Conservation (phyloP, 2,329 filamentous ascomycete genomes). For the Diaporthe velutina region DNA sequence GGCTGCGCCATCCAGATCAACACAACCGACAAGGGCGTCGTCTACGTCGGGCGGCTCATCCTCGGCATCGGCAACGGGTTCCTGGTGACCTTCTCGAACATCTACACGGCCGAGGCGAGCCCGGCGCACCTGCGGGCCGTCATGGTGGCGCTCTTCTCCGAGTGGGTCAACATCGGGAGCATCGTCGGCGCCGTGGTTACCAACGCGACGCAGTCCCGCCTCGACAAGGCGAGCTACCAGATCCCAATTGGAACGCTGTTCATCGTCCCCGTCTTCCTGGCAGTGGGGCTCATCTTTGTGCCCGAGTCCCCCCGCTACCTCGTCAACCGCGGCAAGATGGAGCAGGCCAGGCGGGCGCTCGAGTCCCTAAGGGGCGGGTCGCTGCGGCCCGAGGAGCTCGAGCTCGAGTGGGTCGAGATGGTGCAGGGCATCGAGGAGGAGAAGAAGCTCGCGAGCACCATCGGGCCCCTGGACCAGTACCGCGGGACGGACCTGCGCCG, state of each 20-base stretch:
- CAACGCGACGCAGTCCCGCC: slow-evolving; percentile 54
- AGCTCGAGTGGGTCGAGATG: slow-evolving; percentile 56
- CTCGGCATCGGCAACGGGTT: slow-evolving; percentile 59
- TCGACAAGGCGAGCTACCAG: slow-evolving; percentile 56
- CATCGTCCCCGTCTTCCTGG: slow-evolving; percentile 61
- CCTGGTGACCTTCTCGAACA: slow-evolving; percentile 59
- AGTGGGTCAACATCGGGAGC: slow-evolving; percentile 62
- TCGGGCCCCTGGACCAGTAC: slow-evolving; percentile 54
- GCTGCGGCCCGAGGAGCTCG: slow-evolving; percentile 48
- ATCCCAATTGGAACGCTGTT: slow-evolving; percentile 61
- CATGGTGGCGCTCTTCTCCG: slow-evolving; percentile 60
- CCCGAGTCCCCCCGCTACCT: slow-evolving; percentile 61
- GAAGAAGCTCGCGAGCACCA: slow-evolving; percentile 48
- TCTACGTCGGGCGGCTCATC: slow-evolving; percentile 61
- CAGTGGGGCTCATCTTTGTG: slow-evolving; percentile 59
- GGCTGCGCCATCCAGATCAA: slow-evolving; percentile 60
- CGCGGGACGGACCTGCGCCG: slow-evolving; percentile 60
- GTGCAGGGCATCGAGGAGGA: slow-evolving; percentile 54
- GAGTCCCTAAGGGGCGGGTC: slow-evolving; percentile 48
- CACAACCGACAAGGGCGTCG: slow-evolving; percentile 52
- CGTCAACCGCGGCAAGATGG: slow-evolving; percentile 48
- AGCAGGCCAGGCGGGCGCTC: slow-evolving; percentile 47
- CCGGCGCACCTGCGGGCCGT: slow-evolving; percentile 63
- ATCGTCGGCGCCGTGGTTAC: slow-evolving; percentile 60
- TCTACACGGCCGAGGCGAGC: slow-evolving; percentile 62